Conservation (phyloP, 371 early-diverging fungal species). For the Choanephora cucurbitarum region DNA sequence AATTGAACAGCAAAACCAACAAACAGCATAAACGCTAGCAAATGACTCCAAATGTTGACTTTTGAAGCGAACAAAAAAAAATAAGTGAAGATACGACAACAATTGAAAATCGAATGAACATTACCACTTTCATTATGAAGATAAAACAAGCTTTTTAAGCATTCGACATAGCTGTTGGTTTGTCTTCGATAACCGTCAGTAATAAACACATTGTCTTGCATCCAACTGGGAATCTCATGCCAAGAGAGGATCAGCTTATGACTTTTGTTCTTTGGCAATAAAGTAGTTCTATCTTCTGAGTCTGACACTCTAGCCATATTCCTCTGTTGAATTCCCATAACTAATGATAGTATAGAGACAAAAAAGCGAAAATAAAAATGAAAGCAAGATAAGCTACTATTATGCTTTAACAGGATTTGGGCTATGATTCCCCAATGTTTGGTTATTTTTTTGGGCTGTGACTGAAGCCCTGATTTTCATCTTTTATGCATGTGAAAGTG, state of each 20-base stretch:
- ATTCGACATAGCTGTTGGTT: slow-evolving; percentile 70
- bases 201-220: slow-evolving; percentile 72
- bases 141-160: slow-evolving; percentile 75
- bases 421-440: no score
- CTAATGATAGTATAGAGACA: no score
- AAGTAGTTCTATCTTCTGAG: neutral
- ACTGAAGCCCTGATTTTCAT: no score
- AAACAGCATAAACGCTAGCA: slow-evolving; percentile 73
- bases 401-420: no score
- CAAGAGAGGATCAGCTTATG: slow-evolving; percentile 17
- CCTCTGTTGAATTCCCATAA: slow-evolving; percentile 16
- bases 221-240: slow-evolving; percentile 71
- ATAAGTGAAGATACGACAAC: slow-evolving; percentile 5
- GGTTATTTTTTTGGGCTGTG: no score
- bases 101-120: no score
- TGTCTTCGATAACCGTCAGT: slow-evolving; percentile 80
- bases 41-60: slow-evolving; percentile 88
- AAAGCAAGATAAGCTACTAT: no score
- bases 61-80: neutral
- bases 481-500: no score
- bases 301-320: slow-evolving; percentile 4
- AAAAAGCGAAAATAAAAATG: no score
- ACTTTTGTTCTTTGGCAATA: slow-evolving; percentile 10
- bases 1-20: slow-evolving; percentile 55
- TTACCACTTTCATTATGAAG: slow-evolving; percentile 89